Percentiles rank a stretch among this genome's conserved stretches.
Conservation (phyloP, 2,329 filamentous ascomycete species). For the Aquanectria penicillioides region DNA sequence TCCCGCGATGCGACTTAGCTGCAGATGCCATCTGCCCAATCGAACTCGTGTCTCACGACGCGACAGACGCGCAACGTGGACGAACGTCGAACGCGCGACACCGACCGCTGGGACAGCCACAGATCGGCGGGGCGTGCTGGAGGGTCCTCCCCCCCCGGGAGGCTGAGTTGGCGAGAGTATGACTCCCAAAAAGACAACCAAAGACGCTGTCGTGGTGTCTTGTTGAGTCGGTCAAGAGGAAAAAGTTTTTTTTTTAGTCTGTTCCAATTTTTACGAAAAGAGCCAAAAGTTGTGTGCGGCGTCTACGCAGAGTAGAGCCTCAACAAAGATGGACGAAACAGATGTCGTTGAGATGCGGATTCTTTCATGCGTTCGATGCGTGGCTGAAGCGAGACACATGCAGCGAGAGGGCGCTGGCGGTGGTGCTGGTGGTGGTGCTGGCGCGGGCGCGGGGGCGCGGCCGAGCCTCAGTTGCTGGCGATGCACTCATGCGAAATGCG, state of each 20-base stretch:
- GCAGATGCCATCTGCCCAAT: conserved; percentile 36
- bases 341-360: background rate
- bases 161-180: conserved; percentile 5
- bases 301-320: conserved; percentile 13
- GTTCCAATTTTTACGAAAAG: background rate
- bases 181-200: too few relatives aligned
- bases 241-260: too few relatives aligned
- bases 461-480: too few relatives aligned
- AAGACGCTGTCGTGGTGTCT: too few relatives aligned
- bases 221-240: background rate
- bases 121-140: too few relatives aligned
- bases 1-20: conserved; percentile 29
- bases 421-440: too few relatives aligned
- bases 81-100: conserved; percentile 9
- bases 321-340: conserved; percentile 10
- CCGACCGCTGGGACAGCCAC: too few relatives aligned
- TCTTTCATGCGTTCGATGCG: conserved; percentile 24
- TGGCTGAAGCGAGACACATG: conserved; percentile 15
- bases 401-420: background rate
- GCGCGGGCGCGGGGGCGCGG: too few relatives aligned
- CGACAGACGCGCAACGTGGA: conserved; percentile 37
- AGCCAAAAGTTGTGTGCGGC: conserved; percentile 6
- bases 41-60: conserved; percentile 31
- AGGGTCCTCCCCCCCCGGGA: background rate
- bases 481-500: conserved; percentile 14